phyloP scores from a whole-genome alignment of 495 filamentous ascomycete species.

The Xylaria cubensis region DNA sequence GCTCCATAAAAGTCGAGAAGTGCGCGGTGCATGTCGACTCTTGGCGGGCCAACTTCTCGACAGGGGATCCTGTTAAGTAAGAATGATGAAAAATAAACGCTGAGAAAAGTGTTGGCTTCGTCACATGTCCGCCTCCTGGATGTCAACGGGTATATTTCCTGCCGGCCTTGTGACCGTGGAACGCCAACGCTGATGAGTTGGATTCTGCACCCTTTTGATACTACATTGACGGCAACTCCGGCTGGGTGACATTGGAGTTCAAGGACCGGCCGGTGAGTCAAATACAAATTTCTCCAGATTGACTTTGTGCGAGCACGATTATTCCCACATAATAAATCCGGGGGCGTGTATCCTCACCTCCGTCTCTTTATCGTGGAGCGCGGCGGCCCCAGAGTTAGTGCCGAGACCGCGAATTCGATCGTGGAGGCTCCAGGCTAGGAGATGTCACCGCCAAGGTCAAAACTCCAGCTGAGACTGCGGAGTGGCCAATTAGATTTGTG shows the following conservation, averaged over 20 bases:
- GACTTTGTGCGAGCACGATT: constrained; percentile 3
- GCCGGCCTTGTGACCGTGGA: constrained; percentile 14
- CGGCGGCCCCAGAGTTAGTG: constrained; percentile 33
- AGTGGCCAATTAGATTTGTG: constrained; percentile 36
- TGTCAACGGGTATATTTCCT: constrained; percentile 19
- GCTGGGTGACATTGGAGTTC: background rate
- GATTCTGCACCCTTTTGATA: background rate
- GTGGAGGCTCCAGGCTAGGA: constrained; percentile 33
- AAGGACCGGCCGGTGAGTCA: background rate
- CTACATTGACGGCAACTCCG: background rate
- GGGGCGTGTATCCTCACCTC: constrained; percentile 10
- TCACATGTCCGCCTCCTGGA: constrained; percentile 24
- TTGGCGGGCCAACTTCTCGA: constrained; percentile 21
- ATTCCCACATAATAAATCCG: constrained; percentile 23
- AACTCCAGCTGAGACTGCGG: constrained; percentile 36
- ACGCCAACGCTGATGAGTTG: constrained; percentile 14
- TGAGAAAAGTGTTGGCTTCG: constrained; percentile 13
- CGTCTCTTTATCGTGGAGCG: constrained; percentile 30
- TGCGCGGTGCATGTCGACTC: background rate
- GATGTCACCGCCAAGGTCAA: constrained; percentile 23
- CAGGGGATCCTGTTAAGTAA: constrained; percentile 25
- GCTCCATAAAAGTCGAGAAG: constrained; percentile 22
- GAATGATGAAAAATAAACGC: constrained; percentile 21
- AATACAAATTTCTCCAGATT: constrained; percentile 9
- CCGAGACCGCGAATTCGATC: constrained; percentile 39